These are phyloP conservation scores for Cnidoscolus chayamansa DNA, from an alignment of 441 rosid species.

Conservation along the genomic window DNA sequence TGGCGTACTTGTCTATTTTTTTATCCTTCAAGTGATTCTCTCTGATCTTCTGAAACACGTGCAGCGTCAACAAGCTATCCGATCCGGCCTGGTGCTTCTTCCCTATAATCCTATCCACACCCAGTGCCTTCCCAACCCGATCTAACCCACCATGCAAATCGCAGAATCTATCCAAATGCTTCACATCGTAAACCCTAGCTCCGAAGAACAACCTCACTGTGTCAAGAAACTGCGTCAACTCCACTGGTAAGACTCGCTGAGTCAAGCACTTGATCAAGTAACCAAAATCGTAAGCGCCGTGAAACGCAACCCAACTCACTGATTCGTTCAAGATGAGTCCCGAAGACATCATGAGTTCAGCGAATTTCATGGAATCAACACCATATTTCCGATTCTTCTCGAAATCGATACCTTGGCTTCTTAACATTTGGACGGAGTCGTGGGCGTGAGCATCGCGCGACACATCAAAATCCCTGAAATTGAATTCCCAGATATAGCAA, in stretches of 20 bases:
- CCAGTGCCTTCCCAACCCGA: slow-evolving; percentile 41
- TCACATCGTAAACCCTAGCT: slow-evolving; percentile 49
- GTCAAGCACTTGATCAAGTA: slow-evolving; percentile 58
- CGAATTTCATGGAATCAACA: slow-evolving; percentile 41
- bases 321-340: slow-evolving; percentile 51
- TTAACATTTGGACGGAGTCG: slow-evolving; percentile 54
- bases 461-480: slow-evolving; percentile 52
- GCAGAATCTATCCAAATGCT: slow-evolving; percentile 52
- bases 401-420: slow-evolving; percentile 55
- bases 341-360: slow-evolving; percentile 56
- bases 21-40: slow-evolving; percentile 32
- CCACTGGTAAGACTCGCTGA: slow-evolving; percentile 34
- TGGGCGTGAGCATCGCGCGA: slow-evolving; percentile 42
- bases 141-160: slow-evolving; percentile 57
- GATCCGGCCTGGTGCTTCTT: slow-evolving; percentile 71
- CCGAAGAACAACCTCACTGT: slow-evolving; percentile 47
- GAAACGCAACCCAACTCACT: slow-evolving; percentile 69
- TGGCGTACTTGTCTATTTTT: slow-evolving; percentile 46
- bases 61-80: slow-evolving; percentile 60
- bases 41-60: slow-evolving; percentile 45
- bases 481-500: slow-evolving; percentile 60
- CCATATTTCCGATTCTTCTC: slow-evolving; percentile 45
- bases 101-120: slow-evolving; percentile 45
- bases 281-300: slow-evolving; percentile 70
- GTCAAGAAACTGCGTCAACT: slow-evolving; percentile 36